A percentile compares a stretch with the other conserved stretches of the same genome.
phyloP scores from a whole-genome alignment of 139 green algal species.

The Nannochloris sp. region DNA sequence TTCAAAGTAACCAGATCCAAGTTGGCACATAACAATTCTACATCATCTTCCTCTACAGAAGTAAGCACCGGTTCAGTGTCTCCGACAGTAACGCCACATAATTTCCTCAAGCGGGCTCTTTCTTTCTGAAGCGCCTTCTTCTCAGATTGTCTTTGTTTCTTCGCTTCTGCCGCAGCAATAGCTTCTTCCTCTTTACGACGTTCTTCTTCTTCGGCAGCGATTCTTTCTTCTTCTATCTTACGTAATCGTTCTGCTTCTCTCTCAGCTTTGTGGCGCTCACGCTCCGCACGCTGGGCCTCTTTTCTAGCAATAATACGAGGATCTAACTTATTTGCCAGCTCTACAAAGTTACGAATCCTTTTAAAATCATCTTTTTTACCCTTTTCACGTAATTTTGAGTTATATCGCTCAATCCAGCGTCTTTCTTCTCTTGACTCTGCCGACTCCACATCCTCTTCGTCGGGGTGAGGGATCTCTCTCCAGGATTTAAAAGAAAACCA shows the following conservation, averaged over 20 bases:
- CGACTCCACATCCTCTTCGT: conserved; percentile 89
- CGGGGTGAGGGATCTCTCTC: conserved; percentile 92
- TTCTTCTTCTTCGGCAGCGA: conserved; percentile 22
- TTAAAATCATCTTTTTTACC: conserved; percentile 90
- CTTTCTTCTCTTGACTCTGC: conserved; percentile 56
- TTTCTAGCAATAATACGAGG: conserved; percentile 62
- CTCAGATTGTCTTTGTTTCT: conserved; percentile 65
- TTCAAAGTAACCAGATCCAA: conserved; percentile 33
- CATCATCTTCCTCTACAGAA: conserved; percentile 26
- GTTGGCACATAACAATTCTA: conserved; percentile 56
- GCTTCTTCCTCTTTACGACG: conserved; percentile 31
- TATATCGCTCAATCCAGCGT: conserved; percentile 89
- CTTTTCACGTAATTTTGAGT: conserved; percentile 87
- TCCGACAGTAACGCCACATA: conserved; percentile 4
- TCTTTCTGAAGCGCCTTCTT: conserved; percentile 83
- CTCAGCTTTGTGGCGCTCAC: conserved; percentile 31
- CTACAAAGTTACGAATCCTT: conserved; percentile 84
- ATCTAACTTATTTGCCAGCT: conserved; percentile 74
- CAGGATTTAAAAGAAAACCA: conserved; percentile 89
- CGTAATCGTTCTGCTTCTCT: conserved; percentile 30
- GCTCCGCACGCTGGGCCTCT: conserved; percentile 61
- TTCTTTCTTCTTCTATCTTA: conserved; percentile 39
- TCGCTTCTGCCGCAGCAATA: conserved; percentile 35
- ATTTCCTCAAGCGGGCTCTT: conserved; percentile 53
- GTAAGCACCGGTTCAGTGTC: background rate